These are phyloP conservation scores for Hibiscus trionum DNA, from an alignment of 345 rosid genomes.

Conservation along the genomic window DNA sequence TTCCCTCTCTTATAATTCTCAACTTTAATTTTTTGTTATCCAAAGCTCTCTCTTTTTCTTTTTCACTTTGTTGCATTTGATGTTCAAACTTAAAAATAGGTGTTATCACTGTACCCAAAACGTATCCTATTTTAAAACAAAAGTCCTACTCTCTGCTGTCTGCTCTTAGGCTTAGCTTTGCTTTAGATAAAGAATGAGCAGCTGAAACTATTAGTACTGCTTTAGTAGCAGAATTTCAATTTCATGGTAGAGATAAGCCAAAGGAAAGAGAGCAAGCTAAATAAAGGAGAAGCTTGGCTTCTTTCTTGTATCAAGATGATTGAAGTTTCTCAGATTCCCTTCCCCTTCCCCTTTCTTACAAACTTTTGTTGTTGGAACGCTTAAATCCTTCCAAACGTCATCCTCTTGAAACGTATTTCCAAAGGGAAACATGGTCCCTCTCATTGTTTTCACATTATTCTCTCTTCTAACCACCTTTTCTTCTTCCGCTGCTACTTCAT, in stretches of 20 bases:
- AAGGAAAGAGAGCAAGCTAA: constrained; percentile 10
- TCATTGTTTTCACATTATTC: constrained; percentile 36
- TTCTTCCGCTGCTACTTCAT: constrained; percentile 28
- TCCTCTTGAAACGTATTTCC: constrained; percentile 18
- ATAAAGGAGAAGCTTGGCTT: constrained; percentile 39
- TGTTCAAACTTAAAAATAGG: too few relatives aligned
- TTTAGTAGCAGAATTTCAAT: constrained; percentile 10
- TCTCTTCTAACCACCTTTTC: constrained; percentile 23
- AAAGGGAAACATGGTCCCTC: constrained; percentile 38
- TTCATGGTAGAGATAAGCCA: constrained; percentile 1
- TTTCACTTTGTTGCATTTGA: too few relatives aligned
- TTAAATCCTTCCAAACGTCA: constrained; percentile 35
- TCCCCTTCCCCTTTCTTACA: constrained; percentile 36
- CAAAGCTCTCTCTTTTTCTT: constrained; percentile 18
- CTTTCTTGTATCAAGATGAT: constrained; percentile 46
- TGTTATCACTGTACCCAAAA: too few relatives aligned
- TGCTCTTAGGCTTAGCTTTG: constrained; percentile 15
- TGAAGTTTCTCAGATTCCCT: constrained; percentile 44
- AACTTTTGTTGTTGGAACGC: constrained; percentile 15
- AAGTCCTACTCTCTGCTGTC: neutral
- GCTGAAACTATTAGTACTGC: neutral
- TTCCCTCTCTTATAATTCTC: constrained; percentile 11
- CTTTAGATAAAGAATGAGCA: constrained; percentile 11
- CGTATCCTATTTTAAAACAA: neutral
- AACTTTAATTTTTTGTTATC: constrained; percentile 45